Percentiles rank a stretch among this genome's conserved stretches.
phyloP scores from a whole-genome alignment of 257 asterid genomes.

The Striga asiatica region DNA sequence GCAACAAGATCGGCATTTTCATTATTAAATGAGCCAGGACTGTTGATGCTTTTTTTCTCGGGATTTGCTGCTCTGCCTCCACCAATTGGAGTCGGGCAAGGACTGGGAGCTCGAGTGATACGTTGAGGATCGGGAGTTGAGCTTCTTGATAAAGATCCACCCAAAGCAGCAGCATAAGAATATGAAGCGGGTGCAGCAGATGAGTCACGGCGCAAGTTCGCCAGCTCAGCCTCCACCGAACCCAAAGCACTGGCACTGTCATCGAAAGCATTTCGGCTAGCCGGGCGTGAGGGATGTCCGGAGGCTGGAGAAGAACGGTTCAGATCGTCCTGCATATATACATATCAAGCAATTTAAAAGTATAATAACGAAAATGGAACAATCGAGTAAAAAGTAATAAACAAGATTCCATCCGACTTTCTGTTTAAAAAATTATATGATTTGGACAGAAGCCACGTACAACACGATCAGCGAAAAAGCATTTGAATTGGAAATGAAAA shows the following conservation, averaged over 20 bases:
- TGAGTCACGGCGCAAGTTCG: conserved; percentile 27
- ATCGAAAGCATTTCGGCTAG: conserved; percentile 70
- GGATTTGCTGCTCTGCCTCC: conserved; percentile 50
- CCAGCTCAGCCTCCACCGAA: conserved; percentile 58
- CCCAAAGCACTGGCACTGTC: conserved; percentile 37
- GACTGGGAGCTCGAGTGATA: conserved; percentile 85
- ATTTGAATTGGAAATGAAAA: neutral
- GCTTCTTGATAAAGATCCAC: conserved; percentile 87
- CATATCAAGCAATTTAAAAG: neutral
- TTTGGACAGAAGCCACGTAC: too few relatives aligned
- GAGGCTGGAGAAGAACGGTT: conserved; percentile 45
- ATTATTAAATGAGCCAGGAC: conserved; percentile 48
- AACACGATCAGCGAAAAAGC: too few relatives aligned
- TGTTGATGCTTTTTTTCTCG: conserved; percentile 51
- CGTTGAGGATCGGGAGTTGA: conserved; percentile 91
- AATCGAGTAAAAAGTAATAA: neutral
- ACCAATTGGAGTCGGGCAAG: conserved; percentile 85
- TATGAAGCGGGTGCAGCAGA: conserved; percentile 44
- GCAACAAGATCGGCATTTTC: conserved; percentile 61
- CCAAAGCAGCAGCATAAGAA: conserved; percentile 90
- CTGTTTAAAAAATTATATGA: too few relatives aligned
- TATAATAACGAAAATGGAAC: too few relatives aligned
- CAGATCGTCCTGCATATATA: conserved; percentile 60
- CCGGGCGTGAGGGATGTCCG: conserved; percentile 71
- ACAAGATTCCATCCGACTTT: too few relatives aligned